phyloP scores from a whole-genome alignment of 164 flowering plant species.

The Nymphaea colorata region DNA sequence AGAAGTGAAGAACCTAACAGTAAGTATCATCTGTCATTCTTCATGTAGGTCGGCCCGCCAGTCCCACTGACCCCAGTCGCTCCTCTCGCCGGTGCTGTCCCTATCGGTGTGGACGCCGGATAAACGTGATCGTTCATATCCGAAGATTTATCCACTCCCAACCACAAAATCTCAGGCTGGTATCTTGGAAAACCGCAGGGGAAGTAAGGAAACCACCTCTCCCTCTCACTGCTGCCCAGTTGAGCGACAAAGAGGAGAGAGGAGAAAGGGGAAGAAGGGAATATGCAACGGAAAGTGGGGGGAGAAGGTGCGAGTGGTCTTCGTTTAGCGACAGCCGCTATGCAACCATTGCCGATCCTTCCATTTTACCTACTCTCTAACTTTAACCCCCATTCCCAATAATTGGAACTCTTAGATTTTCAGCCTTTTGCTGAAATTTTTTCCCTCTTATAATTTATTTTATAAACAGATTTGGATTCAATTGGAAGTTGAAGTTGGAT shows the following conservation, averaged over 20 bases:
- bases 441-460: too few species aligned
- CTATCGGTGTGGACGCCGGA: constrained; percentile 23
- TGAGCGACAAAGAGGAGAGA: neutral
- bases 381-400: too few species aligned
- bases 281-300: neutral
- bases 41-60: constrained; percentile 37
- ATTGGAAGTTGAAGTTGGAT: too few species aligned
- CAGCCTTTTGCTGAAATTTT: too few species aligned
- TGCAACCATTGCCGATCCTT: neutral
- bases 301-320: neutral
- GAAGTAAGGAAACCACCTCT: neutral
- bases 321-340: neutral
- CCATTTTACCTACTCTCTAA: neutral
- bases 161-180: neutral
- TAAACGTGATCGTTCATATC: constrained; percentile 39
- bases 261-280: neutral
- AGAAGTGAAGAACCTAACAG: too few species aligned
- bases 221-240: neutral
- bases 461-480: too few species aligned
- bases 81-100: constrained; percentile 4
- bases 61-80: constrained; percentile 10
- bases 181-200: neutral
- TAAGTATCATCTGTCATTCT: constrained; percentile 3
- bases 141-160: neutral
- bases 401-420: too few species aligned